Evolutionary conservation across 2,329 filamentous ascomycete genomes (phyloP), one percentile per base, ranked within the genome.

Genomic region (Fusarium sp.): DNA sequence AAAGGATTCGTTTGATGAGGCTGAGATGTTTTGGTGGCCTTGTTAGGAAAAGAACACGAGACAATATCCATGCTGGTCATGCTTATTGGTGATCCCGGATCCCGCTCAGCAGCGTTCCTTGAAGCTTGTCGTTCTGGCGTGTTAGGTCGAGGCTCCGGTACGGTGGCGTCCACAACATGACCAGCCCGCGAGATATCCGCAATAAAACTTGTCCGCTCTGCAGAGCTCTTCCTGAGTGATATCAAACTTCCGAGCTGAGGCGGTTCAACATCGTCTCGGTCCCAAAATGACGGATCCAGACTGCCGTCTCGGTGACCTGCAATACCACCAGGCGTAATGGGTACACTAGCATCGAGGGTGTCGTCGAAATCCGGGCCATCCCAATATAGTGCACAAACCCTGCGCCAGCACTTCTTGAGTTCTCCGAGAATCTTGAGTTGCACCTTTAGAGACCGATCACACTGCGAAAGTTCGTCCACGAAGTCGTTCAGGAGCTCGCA

Each of bases 401-500:
- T 86, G 73, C 93, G 88, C 95, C 95, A 99, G 73, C 95, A 98
- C 73, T 97, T 96, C 75, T 99, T 99, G 61, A 99, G 79, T 75
- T 99, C 95, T 27, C 90, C 88, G 32, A 99, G 82, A 64, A 98
- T 96, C 75, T 97, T 97, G 56, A 96, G 66, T 46, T 84, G 84
- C 3, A 84, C 82, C 63, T 84, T 86, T 13, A 77, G 75, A 19
- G 74, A 77, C 32, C 72, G 70, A 2, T 72, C 67, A 15, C 82
- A 77, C 37, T 79, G 74, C 1, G 79, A 78, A 9, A 88, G 71
- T 56, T 88, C 85, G 14, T 82, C 78, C 4, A 85, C 82, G 41
- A 88, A 82, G 45, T 82, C 79, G 73, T 98, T 97, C 55, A 97
- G 82, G 9, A 93, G 81, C 29, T 87, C 81, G 76, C 94, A 97